phyloP scores from a whole-genome alignment of 1,284 basidiomycete genomes.

The Athelia psychrophila region DNA sequence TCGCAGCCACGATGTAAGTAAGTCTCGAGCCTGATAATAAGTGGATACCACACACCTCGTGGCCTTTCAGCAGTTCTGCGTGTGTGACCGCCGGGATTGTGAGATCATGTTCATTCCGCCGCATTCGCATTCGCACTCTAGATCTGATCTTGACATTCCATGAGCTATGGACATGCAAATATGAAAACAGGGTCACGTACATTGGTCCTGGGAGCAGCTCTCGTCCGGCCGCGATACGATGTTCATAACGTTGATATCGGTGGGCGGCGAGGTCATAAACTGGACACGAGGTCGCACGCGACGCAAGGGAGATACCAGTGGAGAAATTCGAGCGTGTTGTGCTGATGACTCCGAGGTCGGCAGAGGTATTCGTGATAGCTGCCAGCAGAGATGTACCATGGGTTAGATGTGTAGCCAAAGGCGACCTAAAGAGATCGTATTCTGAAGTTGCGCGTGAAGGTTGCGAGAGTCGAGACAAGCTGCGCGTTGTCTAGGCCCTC shows the following conservation, averaged over 20 bases:
- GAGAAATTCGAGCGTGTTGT: slow-evolving; percentile 50
- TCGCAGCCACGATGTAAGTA: neutral
- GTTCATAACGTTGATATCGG: slow-evolving; percentile 72
- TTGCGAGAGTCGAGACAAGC: too few species aligned
- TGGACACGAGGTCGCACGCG: slow-evolving; percentile 59
- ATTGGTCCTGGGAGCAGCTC: slow-evolving; percentile 49
- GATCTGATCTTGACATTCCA: slow-evolving; percentile 39
- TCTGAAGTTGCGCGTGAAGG: too few species aligned
- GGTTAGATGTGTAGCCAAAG: too few species aligned
- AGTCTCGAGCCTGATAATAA: neutral
- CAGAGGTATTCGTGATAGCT: slow-evolving; percentile 1
- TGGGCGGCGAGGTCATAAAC: slow-evolving; percentile 74
- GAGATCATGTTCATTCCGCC: slow-evolving; percentile 42
- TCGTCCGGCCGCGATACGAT: slow-evolving; percentile 70
- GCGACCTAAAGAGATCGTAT: too few species aligned
- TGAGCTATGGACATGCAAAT: slow-evolving; percentile 3
- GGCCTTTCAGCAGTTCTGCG: slow-evolving; percentile 43
- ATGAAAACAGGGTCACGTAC: slow-evolving; percentile 34
- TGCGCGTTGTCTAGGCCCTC: too few species aligned
- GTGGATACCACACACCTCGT: slow-evolving; percentile 40
- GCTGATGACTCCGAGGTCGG: slow-evolving; percentile 33
- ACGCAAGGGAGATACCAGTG: slow-evolving; percentile 50
- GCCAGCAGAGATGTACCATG: too few species aligned
- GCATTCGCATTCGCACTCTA: slow-evolving; percentile 53
- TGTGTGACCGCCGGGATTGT: slow-evolving; percentile 48